phyloP scores from a whole-genome alignment of 1,139 yeast genomes.

The Lodderomyces elongisporus region DNA sequence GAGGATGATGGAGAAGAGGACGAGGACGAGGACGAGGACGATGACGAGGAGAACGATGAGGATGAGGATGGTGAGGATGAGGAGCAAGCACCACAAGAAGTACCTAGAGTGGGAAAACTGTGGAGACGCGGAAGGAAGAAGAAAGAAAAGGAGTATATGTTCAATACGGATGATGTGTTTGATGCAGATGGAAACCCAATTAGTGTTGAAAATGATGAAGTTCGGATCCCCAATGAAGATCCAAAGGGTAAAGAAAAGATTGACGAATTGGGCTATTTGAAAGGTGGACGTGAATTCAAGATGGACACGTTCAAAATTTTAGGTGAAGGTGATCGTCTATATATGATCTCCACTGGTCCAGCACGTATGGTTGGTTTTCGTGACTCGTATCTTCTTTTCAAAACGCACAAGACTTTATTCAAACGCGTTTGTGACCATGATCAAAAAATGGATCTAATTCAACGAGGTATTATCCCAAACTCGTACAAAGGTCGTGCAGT shows the following conservation, averaged over 20 bases:
- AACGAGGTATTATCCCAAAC: slow-evolving; percentile 77
- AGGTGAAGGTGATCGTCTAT: slow-evolving; percentile 68
- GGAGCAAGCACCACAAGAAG: slow-evolving; percentile 21
- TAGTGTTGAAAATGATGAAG: slow-evolving; percentile 71
- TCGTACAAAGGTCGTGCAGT: slow-evolving; percentile 89
- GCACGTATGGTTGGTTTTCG: slow-evolving; percentile 93
- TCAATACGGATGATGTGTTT: slow-evolving; percentile 34
- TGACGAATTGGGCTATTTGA: slow-evolving; percentile 59
- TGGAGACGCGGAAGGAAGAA: slow-evolving; percentile 45
- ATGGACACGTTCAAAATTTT: slow-evolving; percentile 76
- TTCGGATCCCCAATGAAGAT: slow-evolving; percentile 68
- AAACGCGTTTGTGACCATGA: slow-evolving; percentile 72
- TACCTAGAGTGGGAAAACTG: slow-evolving; percentile 23
- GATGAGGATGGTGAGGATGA: slow-evolving; percentile 17
- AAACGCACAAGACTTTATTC: slow-evolving; percentile 69
- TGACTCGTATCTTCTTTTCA: slow-evolving; percentile 86
- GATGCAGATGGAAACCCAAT: slow-evolving; percentile 52
- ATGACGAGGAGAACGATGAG: slow-evolving; percentile 17
- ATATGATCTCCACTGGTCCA: slow-evolving; percentile 93
- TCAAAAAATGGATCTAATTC: slow-evolving; percentile 79
- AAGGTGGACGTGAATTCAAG: slow-evolving; percentile 74
- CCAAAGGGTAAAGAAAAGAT: slow-evolving; percentile 76
- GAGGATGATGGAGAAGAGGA: slow-evolving; percentile 18
- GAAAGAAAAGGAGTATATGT: slow-evolving; percentile 27
- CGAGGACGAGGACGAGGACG: slow-evolving; percentile 17